Conservation (phyloP, 176 grass and related monocot species). For the Ananas comosus region DNA sequence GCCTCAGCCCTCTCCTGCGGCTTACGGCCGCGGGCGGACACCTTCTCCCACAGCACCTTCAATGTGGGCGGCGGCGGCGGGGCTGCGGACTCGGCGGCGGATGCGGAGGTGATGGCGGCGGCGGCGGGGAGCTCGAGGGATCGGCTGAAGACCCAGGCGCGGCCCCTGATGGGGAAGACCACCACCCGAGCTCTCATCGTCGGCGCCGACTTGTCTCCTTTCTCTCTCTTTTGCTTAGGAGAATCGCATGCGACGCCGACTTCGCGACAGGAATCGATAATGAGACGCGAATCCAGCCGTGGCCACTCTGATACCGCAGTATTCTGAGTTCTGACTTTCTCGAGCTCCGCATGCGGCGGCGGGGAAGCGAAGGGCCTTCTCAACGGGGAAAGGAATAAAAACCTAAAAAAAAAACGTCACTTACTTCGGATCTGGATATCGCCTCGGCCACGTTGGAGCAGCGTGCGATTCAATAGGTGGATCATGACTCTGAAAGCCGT, state of each 20-base stretch:
- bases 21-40: constrained; percentile 29
- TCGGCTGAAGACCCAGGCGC: constrained; percentile 62
- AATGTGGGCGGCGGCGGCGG: constrained; percentile 15
- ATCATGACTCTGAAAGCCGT: too few species aligned
- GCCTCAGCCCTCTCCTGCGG: constrained; percentile 55
- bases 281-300: too few species aligned
- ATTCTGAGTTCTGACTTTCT: too few species aligned
- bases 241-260: background rate
- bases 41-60: constrained; percentile 53
- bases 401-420: too few species aligned
- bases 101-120: constrained; percentile 11
- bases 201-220: background rate
- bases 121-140: constrained; percentile 9
- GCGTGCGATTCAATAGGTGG: too few species aligned
- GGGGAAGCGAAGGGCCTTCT: too few species aligned
- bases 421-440: too few species aligned
- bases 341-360: too few species aligned
- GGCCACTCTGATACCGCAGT: too few species aligned
- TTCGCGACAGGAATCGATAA: too few species aligned
- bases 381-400: too few species aligned
- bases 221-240: background rate
- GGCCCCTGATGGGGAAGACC: constrained; percentile 73
- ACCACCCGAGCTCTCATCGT: constrained; percentile 72
- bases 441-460: too few species aligned
- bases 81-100: constrained; percentile 17